Percentiles rank a stretch among this genome's conserved stretches.
Conservation (phyloP, 2,329 filamentous ascomycete species). For the Hirsutella rhossiliensis region DNA sequence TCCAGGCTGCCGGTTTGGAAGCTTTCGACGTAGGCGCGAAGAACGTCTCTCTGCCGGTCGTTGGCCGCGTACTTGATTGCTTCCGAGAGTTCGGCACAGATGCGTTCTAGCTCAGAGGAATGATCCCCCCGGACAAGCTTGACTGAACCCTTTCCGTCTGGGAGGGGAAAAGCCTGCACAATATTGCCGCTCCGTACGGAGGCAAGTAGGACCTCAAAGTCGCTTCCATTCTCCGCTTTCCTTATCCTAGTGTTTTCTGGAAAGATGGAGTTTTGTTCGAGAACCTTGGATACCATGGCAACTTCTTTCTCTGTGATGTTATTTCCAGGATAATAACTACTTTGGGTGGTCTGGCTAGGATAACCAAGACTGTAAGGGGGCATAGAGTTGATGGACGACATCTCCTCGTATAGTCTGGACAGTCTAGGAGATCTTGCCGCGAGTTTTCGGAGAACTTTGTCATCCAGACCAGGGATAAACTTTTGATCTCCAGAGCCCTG, state of each 20-base stretch:
- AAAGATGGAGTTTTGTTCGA: slow-evolving; percentile 36
- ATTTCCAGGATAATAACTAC: slow-evolving; percentile 42
- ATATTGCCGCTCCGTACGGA: slow-evolving; percentile 9
- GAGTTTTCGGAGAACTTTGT: slow-evolving; percentile 28
- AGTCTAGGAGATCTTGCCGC: slow-evolving; percentile 17
- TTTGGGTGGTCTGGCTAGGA: slow-evolving; percentile 36
- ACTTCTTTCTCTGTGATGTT: slow-evolving; percentile 40
- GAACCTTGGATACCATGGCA: slow-evolving; percentile 33
- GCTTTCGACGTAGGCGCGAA: slow-evolving; percentile 39
- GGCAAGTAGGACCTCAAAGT: slow-evolving; percentile 34
- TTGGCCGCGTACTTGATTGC: slow-evolving; percentile 38
- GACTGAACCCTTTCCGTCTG: neutral
- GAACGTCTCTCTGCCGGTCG: slow-evolving; percentile 36
- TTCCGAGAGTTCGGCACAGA: slow-evolving; percentile 32
- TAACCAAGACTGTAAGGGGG: slow-evolving; percentile 44
- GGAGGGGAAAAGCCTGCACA: neutral
- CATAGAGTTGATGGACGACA: slow-evolving; percentile 30
- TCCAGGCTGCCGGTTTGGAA: slow-evolving; percentile 44
- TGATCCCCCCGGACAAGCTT: slow-evolving; percentile 40
- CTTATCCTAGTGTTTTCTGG: slow-evolving; percentile 46
- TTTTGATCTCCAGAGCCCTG: slow-evolving; percentile 46
- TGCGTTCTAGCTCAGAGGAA: slow-evolving; percentile 32
- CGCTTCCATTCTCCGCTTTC: slow-evolving; percentile 12
- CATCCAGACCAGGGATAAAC: slow-evolving; percentile 38
- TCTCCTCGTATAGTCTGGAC: slow-evolving; percentile 19